Evolutionary conservation across 2,329 filamentous ascomycete genomes (phyloP), one percentile per base, ranked within the genome.

Genomic region (Cladophialophora exuberans): DNA sequence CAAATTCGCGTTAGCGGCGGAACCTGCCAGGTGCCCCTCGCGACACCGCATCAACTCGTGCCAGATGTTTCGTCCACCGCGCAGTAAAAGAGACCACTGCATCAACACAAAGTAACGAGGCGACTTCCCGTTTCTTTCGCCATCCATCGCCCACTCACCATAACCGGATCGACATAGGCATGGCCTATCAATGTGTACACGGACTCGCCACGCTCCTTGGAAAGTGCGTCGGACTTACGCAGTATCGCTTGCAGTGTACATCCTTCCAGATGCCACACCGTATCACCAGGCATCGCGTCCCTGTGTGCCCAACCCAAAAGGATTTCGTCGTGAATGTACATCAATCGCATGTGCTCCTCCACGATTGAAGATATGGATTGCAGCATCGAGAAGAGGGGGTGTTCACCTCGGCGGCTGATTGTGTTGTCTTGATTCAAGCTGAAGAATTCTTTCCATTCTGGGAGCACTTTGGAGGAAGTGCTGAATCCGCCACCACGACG

Each of bases 41-140:
- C n/a, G n/a, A n/a, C n/a, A n/a, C n/a, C n/a, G n/a, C n/a, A n/a
- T n/a, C n/a, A n/a, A n/a, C n/a, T n/a, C n/a, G n/a, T n/a, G n/a
- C n/a, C n/a, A n/a, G n/a, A n/a, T n/a, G n/a, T n/a, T n/a, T n/a
- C n/a, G n/a, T n/a, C n/a, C n/a, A n/a, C n/a, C n/a, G n/a, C n/a
- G n/a, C n/a, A n/a, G n/a, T n/a, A n/a, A n/a, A n/a, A n/a, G n/a
- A n/a, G n/a, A n/a, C n/a, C n/a, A n/a, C n/a, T 45, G 22, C 23
- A 47, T 73, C 56, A 59, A 20, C 48, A 44, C 6, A 59, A n/a
- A 33, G 49, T 49, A 22, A 59, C 42, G 13, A 46, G 15, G 5
- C 56, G 47, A 18, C 56, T 55, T n/a, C 50, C 46, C 6, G 45
- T 35, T 31, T 54, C 36, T 35, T 17, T 49, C 11, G 56, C 52